Percentiles rank a stretch among this genome's conserved stretches.
These are phyloP conservation scores for Ogataea chonburiensis DNA, from an alignment of 805 yeast genomes.

Conservation along the genomic window DNA sequence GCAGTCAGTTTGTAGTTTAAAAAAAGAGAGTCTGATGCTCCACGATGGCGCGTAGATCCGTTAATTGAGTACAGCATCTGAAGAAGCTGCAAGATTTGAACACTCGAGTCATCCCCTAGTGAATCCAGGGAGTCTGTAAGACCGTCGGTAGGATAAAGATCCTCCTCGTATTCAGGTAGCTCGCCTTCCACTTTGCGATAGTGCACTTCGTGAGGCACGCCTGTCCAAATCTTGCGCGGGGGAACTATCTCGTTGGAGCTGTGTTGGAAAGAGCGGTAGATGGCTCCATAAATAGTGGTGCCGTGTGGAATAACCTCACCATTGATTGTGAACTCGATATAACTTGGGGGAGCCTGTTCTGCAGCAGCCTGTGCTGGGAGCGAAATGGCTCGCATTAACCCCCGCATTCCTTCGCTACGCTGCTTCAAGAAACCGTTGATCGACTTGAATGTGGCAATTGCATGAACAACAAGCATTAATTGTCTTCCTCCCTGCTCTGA, in stretches of 20 bases:
- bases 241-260: conserved; percentile 42
- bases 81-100: conserved; percentile 46
- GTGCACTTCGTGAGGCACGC: conserved; percentile 48
- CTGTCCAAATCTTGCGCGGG: conserved; percentile 55
- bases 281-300: conserved; percentile 75
- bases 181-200: conserved; percentile 41
- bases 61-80: conserved; percentile 46
- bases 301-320: conserved; percentile 60
- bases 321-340: conserved; percentile 56
- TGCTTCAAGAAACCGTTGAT: conserved; percentile 47
- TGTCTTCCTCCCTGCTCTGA: conserved; percentile 28
- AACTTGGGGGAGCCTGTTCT: conserved; percentile 29
- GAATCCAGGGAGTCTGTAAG: conserved; percentile 30
- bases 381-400: conserved; percentile 24
- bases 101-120: conserved; percentile 35
- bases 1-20: conserved; percentile 81
- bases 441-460: conserved; percentile 58
- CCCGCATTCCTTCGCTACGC: conserved; percentile 36
- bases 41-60: conserved; percentile 22
- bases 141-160: conserved; percentile 31
- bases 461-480: conserved; percentile 52
- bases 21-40: conserved; percentile 41
- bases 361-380: conserved; percentile 11
- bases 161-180: conserved; percentile 28
- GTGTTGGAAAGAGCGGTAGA: conserved; percentile 49